These are phyloP conservation scores for Flaveria floridana DNA, from an alignment of 140 eudicot genomes.

Conservation along the genomic window DNA sequence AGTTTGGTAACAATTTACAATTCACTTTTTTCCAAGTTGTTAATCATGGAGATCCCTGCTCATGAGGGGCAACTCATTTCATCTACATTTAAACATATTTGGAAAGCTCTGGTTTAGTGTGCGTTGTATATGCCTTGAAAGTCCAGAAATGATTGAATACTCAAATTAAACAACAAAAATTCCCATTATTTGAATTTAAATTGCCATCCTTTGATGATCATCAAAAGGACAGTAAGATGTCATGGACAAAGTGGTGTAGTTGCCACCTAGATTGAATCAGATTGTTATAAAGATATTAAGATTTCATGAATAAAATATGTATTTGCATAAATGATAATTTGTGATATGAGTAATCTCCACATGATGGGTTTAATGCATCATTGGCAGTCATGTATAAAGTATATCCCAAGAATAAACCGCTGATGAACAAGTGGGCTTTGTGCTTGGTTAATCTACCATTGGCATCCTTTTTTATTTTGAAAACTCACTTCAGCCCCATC, in stretches of 20 bases:
- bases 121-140: neutral
- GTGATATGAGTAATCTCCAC: neutral
- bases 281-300: no score
- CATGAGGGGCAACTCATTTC: neutral
- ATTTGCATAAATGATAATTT: neutral
- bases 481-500: no score
- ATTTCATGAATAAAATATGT: no score
- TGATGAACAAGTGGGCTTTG: no score
- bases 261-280: no score
- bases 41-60: neutral
- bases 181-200: neutral
- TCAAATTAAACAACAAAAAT: neutral
- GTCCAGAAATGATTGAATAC: neutral
- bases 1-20: neutral
- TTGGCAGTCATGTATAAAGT: neutral
- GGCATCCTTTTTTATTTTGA: no score
- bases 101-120: neutral
- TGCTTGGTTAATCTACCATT: no score
- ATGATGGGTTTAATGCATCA: neutral
- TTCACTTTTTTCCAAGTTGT: neutral
- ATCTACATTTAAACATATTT: neutral
- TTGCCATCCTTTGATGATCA: neutral
- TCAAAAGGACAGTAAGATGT: neutral
- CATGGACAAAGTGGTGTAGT: neutral
- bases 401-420: neutral